These are phyloP conservation scores for Picea abies DNA, from an alignment of 83 land plant species.

Conservation along the genomic window DNA sequence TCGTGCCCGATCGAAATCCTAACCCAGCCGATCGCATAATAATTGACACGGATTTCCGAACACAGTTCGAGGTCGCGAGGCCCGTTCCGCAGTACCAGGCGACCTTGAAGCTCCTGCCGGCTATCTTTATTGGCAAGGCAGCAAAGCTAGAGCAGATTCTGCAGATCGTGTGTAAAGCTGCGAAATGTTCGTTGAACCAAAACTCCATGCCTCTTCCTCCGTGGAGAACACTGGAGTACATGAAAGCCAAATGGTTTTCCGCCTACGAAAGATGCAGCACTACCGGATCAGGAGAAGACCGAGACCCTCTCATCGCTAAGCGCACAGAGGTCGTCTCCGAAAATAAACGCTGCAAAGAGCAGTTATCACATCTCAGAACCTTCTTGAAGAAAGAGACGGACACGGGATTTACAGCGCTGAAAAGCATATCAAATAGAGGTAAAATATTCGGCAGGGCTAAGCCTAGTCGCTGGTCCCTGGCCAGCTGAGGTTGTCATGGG, in stretches of 20 bases:
- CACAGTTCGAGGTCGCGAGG: constrained; percentile 92
- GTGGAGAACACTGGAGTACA: constrained; percentile 92
- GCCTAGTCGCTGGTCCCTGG: not conserved
- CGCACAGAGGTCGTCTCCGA: not conserved
- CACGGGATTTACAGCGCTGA: constrained; percentile 2
- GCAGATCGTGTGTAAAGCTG: constrained; percentile 87
- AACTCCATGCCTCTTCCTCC: constrained; percentile 98
- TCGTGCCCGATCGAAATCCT: constrained; percentile 25
- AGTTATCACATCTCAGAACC: not conserved
- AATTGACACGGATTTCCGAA: constrained; percentile 82
- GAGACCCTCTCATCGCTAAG: no score
- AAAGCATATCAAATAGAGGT: constrained; percentile 9
- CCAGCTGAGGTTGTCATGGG: no score
- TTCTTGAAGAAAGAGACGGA: constrained; percentile 16
- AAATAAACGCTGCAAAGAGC: constrained; percentile 14
- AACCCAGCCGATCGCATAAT: constrained; percentile 60
- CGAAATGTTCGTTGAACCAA: constrained; percentile 76
- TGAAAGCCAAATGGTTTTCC: constrained; percentile 91
- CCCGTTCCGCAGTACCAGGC: constrained; percentile 78
- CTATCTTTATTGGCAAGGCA: constrained; percentile 66
- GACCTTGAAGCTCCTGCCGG: constrained; percentile 75
- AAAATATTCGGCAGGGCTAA: constrained; percentile 13
- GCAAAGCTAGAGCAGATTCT: constrained; percentile 61
- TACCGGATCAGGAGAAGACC: not conserved
- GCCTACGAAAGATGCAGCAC: constrained; percentile 45